Evolutionary conservation across 129 eudicot species (phyloP).

Genomic region (Flaveria ramosissima): DNA sequence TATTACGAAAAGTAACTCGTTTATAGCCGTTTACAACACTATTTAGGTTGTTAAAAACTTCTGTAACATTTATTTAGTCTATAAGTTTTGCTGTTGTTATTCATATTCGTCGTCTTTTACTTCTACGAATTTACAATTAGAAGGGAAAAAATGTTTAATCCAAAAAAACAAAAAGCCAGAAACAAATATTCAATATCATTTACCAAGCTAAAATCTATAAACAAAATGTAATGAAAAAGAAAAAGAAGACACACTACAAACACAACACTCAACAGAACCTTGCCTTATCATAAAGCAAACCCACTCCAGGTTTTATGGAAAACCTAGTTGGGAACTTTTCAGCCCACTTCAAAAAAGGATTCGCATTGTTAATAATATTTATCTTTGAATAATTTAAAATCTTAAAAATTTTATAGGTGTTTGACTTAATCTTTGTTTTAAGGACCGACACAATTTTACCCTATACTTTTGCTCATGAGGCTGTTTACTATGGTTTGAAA

Average conservation of each 20-base stretch:
- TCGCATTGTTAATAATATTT: not conserved
- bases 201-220: not conserved
- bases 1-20: too few relatives aligned
- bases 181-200: not conserved
- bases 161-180: not conserved
- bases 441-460: too few relatives aligned
- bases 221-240: not conserved
- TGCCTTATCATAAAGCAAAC: not conserved
- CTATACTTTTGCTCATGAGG: too few relatives aligned
- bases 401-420: too few relatives aligned
- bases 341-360: conserved; percentile 4
- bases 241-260: not conserved
- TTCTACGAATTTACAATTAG: not conserved
- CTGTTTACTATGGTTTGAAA: too few relatives aligned
- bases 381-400: not conserved
- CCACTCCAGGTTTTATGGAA: conserved; percentile 14
- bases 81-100: not conserved
- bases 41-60: too few relatives aligned
- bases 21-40: too few relatives aligned
- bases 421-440: too few relatives aligned
- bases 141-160: not conserved
- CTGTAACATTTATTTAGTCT: too few relatives aligned
- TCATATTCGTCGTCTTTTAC: not conserved
- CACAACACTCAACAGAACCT: not conserved
- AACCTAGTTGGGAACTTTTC: conserved; percentile 13